These are phyloP conservation scores for Fusarium nodosum DNA, from an alignment of 2,329 filamentous ascomycete species.

Conservation along the genomic window DNA sequence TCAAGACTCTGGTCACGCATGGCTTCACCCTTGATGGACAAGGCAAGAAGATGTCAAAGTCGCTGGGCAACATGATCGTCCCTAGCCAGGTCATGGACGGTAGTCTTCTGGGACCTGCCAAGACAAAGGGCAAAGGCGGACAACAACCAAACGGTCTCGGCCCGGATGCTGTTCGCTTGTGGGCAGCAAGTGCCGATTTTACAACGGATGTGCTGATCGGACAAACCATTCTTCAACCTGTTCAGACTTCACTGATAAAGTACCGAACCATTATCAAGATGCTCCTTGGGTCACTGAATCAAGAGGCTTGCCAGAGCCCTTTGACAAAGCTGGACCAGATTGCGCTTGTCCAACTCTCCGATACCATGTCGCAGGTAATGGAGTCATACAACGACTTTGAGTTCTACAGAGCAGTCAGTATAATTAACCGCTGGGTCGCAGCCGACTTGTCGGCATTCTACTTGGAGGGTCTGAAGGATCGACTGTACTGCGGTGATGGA, in stretches of 20 bases:
- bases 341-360: conserved; percentile 79
- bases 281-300: conserved; percentile 80
- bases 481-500: conserved; percentile 85
- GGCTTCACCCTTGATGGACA: conserved; percentile 91
- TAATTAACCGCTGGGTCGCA: conserved; percentile 84
- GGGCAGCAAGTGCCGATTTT: conserved; percentile 93
- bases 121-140: conserved; percentile 61
- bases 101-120: conserved; percentile 77
- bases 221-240: conserved; percentile 78
- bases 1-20: conserved; percentile 91
- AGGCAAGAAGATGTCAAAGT: conserved; percentile 99
- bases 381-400: conserved; percentile 78
- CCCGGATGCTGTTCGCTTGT: conserved; percentile 87
- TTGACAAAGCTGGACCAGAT: conserved; percentile 77
- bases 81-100: conserved; percentile 89
- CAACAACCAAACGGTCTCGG: conserved; percentile 78
- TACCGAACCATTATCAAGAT: conserved; percentile 93
- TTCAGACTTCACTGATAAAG: conserved; percentile 84
- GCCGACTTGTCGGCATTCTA: conserved; percentile 93
- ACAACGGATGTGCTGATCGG: conserved; percentile 89
- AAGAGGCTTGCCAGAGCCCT: conserved; percentile 63
- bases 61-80: conserved; percentile 86
- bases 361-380: conserved; percentile 74
- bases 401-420: conserved; percentile 81
- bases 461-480: conserved; percentile 91